Evolutionary conservation across 345 rosid species (phyloP).

Genomic region (Jatropha curcas): DNA sequence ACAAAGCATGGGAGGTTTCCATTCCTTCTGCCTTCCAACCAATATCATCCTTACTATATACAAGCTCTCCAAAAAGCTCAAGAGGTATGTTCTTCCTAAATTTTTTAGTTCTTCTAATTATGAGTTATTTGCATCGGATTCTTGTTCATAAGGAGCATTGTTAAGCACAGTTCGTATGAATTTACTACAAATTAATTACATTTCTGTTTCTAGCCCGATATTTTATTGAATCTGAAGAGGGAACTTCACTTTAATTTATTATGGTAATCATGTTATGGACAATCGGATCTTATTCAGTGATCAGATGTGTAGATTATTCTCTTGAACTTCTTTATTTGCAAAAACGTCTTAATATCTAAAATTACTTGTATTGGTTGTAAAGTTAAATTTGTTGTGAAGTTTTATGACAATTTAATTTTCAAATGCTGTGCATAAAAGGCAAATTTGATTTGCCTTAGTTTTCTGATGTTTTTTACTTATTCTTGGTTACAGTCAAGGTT

Average conservation of each 20-base stretch:
- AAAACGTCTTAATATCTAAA: neutral
- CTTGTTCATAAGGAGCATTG: neutral
- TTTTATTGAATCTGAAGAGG: neutral
- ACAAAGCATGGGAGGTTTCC: constrained; percentile 79
- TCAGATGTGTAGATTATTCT: neutral
- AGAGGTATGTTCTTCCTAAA: constrained; percentile 47
- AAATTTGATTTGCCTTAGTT: neutral
- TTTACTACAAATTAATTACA: neutral
- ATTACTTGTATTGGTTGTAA: neutral
- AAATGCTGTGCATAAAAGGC: neutral
- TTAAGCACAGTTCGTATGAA: neutral
- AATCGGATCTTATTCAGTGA: neutral
- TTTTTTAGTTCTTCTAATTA: constrained; percentile 2
- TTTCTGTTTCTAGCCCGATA: neutral
- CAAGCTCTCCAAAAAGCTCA: constrained; percentile 65
- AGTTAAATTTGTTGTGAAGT: neutral
- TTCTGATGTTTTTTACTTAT: constrained; percentile 4
- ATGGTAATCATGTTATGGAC: neutral
- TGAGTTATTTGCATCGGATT: neutral
- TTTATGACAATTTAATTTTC: neutral
- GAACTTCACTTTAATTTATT: neutral
- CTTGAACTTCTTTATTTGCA: neutral
- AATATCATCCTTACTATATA: constrained; percentile 69
- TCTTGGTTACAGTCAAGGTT: constrained; percentile 53
- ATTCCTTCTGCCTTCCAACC: constrained; percentile 68